Conservation (phyloP, 805 yeast species). For the Debaryomyces hansenii region DNA sequence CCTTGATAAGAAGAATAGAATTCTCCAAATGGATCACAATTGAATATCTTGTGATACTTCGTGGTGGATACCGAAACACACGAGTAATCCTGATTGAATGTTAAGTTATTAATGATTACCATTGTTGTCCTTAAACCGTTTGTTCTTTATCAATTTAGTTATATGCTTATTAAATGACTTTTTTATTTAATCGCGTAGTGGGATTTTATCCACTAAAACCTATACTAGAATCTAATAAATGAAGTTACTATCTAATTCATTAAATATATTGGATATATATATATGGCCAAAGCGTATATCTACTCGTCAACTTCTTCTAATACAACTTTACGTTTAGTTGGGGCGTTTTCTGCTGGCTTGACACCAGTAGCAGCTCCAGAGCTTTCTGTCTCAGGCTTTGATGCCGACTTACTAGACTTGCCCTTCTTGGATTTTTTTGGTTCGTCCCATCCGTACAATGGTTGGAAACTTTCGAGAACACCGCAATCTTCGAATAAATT, state of each 20-base stretch:
- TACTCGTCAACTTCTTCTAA: constrained; percentile 43
- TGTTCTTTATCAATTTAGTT: neutral
- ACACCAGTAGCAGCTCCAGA: constrained; percentile 13
- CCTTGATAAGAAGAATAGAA: constrained; percentile 27
- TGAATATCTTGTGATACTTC: constrained; percentile 35
- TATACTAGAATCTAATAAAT: neutral
- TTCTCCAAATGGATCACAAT: constrained; percentile 48
- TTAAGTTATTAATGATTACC: constrained; percentile 32
- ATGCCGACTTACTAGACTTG: constrained; percentile 7
- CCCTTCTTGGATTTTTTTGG: constrained; percentile 30
- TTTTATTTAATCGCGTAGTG: constrained; percentile 2
- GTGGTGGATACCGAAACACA: constrained; percentile 38
- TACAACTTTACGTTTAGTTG: constrained; percentile 32
- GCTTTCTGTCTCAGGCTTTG: constrained; percentile 3
- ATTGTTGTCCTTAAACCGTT: constrained; percentile 8
- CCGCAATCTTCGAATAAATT: constrained; percentile 95
- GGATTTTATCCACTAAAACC: neutral
- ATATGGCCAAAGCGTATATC: neutral
- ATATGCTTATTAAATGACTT: neutral
- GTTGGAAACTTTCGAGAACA: constrained; percentile 85
- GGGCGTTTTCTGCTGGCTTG: constrained; percentile 13
- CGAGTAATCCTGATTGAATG: constrained; percentile 44
- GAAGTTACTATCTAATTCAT: too few relatives aligned
- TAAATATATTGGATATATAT: neutral
- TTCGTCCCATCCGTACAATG: constrained; percentile 82